These are phyloP conservation scores for Tetraselmis striata DNA, from an alignment of 139 green algal genomes.

Conservation along the genomic window DNA sequence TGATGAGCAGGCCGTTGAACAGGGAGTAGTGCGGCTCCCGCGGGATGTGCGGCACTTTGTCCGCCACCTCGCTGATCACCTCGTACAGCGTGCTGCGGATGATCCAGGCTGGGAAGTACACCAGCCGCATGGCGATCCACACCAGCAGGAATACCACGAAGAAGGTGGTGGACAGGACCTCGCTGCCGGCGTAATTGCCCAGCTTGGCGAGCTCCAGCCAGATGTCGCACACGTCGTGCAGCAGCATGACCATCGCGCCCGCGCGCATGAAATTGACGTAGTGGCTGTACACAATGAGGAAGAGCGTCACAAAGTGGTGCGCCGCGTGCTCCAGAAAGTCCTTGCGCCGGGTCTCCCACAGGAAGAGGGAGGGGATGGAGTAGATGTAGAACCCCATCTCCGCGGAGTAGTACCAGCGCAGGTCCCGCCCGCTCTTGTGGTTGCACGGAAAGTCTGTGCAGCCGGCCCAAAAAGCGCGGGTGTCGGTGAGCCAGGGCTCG, in stretches of 20 bases:
- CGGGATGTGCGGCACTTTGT: conserved; percentile 42
- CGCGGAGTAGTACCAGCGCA: conserved; percentile 70
- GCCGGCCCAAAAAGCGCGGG: conserved; percentile 47
- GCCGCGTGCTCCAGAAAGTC: conserved; percentile 70
- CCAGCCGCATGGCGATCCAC: conserved; percentile 58
- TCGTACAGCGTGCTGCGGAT: conserved; percentile 29
- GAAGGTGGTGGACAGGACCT: conserved; percentile 15
- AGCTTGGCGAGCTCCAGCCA: conserved; percentile 84
- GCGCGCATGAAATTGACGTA: conserved; percentile 62
- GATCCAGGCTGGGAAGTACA: conserved; percentile 53
- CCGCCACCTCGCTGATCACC: conserved; percentile 18
- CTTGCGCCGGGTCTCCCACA: conserved; percentile 68
- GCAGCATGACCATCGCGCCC: conserved; percentile 72
- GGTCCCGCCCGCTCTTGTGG: conserved; percentile 18
- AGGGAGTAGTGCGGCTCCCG: conserved; percentile 70
- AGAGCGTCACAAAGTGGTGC: conserved; percentile 74
- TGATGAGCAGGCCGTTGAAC: conserved; percentile 66
- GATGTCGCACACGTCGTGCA: conserved; percentile 83
- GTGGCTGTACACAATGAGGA: conserved; percentile 63
- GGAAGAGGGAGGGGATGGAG: conserved; percentile 37
- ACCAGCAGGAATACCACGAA: conserved; percentile 54
- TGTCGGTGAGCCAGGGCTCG: conserved; percentile 41
- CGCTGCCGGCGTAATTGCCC: conserved; percentile 42
- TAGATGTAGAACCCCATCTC: conserved; percentile 71
- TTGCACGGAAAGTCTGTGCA: conserved; percentile 60